These are phyloP conservation scores for Boletus insuetus DNA, from an alignment of 768 basidiomycete species.

Conservation along the genomic window DNA sequence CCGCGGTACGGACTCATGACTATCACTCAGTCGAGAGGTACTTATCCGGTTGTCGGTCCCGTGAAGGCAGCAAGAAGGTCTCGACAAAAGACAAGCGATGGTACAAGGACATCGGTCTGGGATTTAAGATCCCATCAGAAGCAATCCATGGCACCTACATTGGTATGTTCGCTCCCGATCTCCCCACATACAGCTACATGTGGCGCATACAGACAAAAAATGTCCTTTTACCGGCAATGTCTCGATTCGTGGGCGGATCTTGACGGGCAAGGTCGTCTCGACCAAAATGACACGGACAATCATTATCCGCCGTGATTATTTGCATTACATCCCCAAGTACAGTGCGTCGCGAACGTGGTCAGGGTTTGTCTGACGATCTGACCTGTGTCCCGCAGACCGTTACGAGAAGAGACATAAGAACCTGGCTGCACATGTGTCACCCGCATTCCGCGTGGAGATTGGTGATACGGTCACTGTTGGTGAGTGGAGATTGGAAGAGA, in stretches of 20 bases:
- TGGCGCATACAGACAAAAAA: conserved; percentile 79
- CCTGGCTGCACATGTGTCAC: conserved; percentile 93
- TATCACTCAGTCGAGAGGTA: neutral
- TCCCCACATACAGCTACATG: neutral
- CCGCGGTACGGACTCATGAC: conserved; percentile 61
- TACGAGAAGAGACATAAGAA: conserved; percentile 99
- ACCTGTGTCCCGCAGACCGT: conserved; percentile 59
- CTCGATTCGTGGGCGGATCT: conserved; percentile 98
- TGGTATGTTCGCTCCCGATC: conserved; percentile 51
- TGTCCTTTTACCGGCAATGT: conserved; percentile 97
- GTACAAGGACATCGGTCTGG: conserved; percentile 98
- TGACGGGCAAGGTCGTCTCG: conserved; percentile 96
- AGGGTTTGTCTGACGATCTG: conserved; percentile 3
- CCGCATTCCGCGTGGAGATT: conserved; percentile 96
- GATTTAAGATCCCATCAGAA: conserved; percentile 94
- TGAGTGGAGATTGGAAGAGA: conserved; percentile 39
- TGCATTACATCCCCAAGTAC: conserved; percentile 99
- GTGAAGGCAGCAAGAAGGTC: conserved; percentile 78
- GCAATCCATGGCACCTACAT: conserved; percentile 97
- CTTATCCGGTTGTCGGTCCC: conserved; percentile 10
- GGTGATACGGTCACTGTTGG: conserved; percentile 96
- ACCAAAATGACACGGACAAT: conserved; percentile 99
- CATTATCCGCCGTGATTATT: conserved; percentile 92
- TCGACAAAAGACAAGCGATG: conserved; percentile 95
- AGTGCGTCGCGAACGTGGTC: conserved; percentile 51